Evolutionary conservation across 495 filamentous ascomycete genomes (phyloP).

Genomic region (Platismatia glauca): DNA sequence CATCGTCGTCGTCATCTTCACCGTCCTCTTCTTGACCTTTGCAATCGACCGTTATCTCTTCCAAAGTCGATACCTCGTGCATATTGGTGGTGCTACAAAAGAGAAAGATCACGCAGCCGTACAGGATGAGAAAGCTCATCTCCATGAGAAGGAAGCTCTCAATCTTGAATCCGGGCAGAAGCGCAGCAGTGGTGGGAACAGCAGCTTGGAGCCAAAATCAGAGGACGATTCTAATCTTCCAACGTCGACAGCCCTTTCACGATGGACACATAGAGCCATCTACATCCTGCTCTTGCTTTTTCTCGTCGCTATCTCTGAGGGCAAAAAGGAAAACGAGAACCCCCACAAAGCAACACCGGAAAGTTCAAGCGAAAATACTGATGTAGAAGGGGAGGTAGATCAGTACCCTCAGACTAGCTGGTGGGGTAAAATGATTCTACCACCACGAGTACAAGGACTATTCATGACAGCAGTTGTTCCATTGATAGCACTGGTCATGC

Average conservation of each 20-base stretch:
- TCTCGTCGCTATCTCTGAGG: neutral
- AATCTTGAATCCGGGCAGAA: neutral
- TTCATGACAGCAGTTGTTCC: neutral
- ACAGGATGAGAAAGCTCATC: neutral
- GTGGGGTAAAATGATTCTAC: neutral
- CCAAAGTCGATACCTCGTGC: neutral
- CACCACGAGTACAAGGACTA: neutral
- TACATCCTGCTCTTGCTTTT: neutral
- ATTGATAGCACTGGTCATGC: neutral
- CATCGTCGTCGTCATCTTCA: neutral
- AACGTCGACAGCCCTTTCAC: neutral
- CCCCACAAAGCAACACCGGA: neutral
- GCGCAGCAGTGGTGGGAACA: neutral
- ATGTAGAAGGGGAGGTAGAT: neutral
- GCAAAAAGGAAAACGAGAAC: neutral
- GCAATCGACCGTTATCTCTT: neutral
- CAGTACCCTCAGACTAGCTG: neutral
- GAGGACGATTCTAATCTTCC: neutral
- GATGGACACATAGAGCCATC: neutral
- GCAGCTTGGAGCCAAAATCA: neutral
- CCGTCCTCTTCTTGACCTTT: neutral
- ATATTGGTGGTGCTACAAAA: neutral
- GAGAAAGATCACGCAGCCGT: neutral
- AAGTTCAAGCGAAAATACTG: neutral
- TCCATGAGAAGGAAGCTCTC: conserved; percentile 1